A percentile compares a stretch with the other conserved stretches of the same genome.
These are phyloP conservation scores for Hypoxylon rickii DNA, from an alignment of 495 filamentous ascomycete genomes.

Conservation along the genomic window DNA sequence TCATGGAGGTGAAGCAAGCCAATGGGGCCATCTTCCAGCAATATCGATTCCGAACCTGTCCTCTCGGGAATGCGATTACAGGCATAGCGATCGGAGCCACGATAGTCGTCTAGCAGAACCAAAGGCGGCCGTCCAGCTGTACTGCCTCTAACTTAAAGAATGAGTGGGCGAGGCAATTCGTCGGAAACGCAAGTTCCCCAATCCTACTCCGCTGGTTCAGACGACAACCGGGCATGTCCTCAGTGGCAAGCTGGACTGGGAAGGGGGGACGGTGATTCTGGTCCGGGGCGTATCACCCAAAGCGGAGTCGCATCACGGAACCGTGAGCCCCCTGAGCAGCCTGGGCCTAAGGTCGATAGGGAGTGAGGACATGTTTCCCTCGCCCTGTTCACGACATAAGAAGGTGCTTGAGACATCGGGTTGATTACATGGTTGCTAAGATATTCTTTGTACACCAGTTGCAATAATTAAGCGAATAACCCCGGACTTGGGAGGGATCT, in stretches of 20 bases:
- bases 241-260: constrained; percentile 4
- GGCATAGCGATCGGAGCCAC: background rate
- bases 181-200: background rate
- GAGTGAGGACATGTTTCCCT: background rate
- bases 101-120: background rate
- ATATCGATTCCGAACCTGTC: background rate
- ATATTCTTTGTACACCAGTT: background rate
- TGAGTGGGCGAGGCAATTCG: no score
- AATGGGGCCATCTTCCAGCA: no score
- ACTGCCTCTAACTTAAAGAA: no score
- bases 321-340: background rate
- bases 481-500: no score
- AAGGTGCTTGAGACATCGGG: constrained; percentile 1
- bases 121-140: no score
- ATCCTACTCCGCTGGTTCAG: background rate
- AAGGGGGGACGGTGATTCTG: background rate
- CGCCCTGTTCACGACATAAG: constrained; percentile 1
- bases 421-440: background rate
- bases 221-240: background rate
- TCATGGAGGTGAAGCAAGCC: no score
- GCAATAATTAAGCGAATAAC: no score
- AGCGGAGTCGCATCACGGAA: constrained; percentile 1
- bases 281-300: background rate
- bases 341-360: background rate
- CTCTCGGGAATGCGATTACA: background rate